Evolutionary conservation across 2,329 filamentous ascomycete species (phyloP).

Genomic region (Sporothrix inflata): DNA sequence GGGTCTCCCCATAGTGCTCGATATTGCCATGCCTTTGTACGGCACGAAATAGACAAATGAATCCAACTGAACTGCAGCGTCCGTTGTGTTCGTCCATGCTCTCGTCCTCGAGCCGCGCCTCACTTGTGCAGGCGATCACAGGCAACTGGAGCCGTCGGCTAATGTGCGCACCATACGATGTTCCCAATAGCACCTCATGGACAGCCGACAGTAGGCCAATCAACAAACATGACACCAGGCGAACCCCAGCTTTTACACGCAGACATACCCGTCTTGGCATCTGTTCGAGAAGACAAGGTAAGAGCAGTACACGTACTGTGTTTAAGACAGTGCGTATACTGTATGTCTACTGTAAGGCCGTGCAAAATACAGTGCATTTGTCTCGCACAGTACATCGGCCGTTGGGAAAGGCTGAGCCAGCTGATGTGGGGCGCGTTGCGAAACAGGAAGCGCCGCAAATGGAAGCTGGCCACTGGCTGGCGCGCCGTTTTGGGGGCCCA

Average conservation of each 20-base stretch:
- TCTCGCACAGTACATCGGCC: not conserved
- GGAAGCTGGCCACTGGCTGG: slow-evolving; percentile 23
- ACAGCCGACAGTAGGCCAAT: not conserved
- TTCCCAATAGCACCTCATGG: too few species aligned
- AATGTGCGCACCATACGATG: not conserved
- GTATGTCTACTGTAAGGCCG: not conserved
- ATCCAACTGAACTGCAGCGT: not conserved
- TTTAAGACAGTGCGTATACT: not conserved
- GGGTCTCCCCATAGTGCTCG: not conserved
- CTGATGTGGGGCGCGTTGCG: slow-evolving; percentile 22
- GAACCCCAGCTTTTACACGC: slow-evolving; percentile 8
- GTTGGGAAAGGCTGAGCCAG: slow-evolving; percentile 19
- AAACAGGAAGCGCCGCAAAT: slow-evolving; percentile 29
- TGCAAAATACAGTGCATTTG: slow-evolving; percentile 1
- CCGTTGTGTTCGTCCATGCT: not conserved
- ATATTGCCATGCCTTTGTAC: not conserved
- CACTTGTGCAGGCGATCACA: not conserved
- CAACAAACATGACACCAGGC: slow-evolving; percentile 6
- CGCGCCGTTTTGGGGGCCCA: not conserved
- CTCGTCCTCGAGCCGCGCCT: not conserved
- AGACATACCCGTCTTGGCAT: not conserved
- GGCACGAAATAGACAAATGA: not conserved
- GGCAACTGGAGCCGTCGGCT: slow-evolving; percentile 4
- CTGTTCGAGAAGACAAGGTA: not conserved
- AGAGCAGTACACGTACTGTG: not conserved